Evolutionary conservation across 257 asterid genomes (phyloP).

Genomic region (Solanum tarapatanum): DNA sequence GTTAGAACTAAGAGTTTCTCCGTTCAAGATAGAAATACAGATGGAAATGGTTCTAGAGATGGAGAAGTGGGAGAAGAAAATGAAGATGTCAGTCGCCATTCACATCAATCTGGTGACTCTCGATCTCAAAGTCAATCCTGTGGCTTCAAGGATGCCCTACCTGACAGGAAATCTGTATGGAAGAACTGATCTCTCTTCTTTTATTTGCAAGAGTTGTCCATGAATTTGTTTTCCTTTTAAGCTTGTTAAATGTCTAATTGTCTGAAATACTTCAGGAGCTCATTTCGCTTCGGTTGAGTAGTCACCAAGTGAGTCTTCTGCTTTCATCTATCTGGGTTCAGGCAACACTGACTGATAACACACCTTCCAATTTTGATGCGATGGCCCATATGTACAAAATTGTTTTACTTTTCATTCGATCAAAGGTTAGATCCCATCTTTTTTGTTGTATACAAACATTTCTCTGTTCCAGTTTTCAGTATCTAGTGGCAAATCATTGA

Average conservation of each 20-base stretch:
- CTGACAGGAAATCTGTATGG: conserved; percentile 16
- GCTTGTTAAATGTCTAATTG: neutral
- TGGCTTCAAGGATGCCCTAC: conserved; percentile 13
- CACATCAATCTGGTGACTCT: conserved; percentile 4
- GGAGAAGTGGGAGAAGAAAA: conserved; percentile 12
- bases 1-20: conserved; percentile 21
- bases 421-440: conserved; percentile 21
- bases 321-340: conserved; percentile 45
- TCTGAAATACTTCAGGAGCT: conserved; percentile 18
- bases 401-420: conserved; percentile 30
- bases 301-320: conserved; percentile 41
- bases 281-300: conserved; percentile 33
- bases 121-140: conserved; percentile 12
- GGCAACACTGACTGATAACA: conserved; percentile 27
- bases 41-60: conserved; percentile 9
- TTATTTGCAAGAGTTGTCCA: neutral
- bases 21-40: conserved; percentile 8
- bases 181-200: neutral
- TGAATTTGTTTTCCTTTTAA: neutral
- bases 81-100: conserved; percentile 6
- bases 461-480: neutral
- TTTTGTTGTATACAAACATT: neutral
- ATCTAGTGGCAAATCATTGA: neutral
- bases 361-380: conserved; percentile 36
- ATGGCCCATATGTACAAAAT: conserved; percentile 38